Evolutionary conservation across 495 filamentous ascomycete species (phyloP).

Genomic region (Diplogelasinospora grovesii): DNA sequence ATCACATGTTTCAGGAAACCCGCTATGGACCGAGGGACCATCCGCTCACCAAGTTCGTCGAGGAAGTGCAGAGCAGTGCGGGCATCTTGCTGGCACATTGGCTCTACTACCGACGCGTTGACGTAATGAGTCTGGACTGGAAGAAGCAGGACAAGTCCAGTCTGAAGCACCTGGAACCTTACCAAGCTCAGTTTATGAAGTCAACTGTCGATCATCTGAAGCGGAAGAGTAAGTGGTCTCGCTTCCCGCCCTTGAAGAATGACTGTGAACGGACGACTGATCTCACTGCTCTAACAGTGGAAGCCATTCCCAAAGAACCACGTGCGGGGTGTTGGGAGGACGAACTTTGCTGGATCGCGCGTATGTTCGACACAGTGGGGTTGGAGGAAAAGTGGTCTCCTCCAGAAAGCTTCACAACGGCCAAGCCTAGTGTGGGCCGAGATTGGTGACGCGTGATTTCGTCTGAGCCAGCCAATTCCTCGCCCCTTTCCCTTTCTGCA

Average conservation of each 20-base stretch:
- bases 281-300: constrained; percentile 9
- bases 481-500: too few species aligned
- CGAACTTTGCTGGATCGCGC: constrained; percentile 23
- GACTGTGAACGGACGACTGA: background rate
- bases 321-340: constrained; percentile 22
- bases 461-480: too few species aligned
- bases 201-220: constrained; percentile 10
- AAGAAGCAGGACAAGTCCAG: constrained; percentile 3
- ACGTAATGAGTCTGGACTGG: constrained; percentile 19
- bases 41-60: constrained; percentile 16
- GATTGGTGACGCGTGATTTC: too few species aligned
- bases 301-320: constrained; percentile 9
- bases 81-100: constrained; percentile 21
- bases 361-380: constrained; percentile 16
- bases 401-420: constrained; percentile 12
- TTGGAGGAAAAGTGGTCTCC: constrained; percentile 12
- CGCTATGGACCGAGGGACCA: constrained; percentile 15
- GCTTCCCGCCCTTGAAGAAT: background rate
- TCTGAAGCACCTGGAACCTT: constrained; percentile 9
- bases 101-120: constrained; percentile 24
- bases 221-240: constrained; percentile 7
- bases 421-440: constrained; percentile 18
- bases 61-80: constrained; percentile 19
- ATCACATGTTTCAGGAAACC: constrained; percentile 16
- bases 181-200: constrained; percentile 14